A percentile compares a stretch with the other conserved stretches of the same genome.
These are phyloP conservation scores for Plenodomus tracheiphilus DNA, from an alignment of 2,329 filamentous ascomycete species.

Conservation along the genomic window DNA sequence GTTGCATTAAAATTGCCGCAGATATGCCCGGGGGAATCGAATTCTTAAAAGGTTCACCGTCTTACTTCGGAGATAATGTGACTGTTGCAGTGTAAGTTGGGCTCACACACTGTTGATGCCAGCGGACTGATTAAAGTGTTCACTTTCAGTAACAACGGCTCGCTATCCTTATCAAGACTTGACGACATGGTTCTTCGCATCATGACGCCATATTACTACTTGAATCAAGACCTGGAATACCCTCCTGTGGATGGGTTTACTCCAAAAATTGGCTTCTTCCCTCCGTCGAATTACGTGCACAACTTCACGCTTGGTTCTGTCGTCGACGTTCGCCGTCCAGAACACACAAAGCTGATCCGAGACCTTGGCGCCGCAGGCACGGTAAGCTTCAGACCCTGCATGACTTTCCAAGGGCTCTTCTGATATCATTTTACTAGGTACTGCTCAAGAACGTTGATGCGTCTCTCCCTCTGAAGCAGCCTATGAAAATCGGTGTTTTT, in stretches of 20 bases:
- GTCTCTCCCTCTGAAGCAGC: constrained; percentile 56
- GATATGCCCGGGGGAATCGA: constrained; percentile 45
- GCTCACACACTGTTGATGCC: not conserved
- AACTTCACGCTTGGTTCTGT: constrained; percentile 39
- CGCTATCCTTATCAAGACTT: constrained; percentile 43
- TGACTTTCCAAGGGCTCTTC: no score
- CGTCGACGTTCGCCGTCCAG: constrained; percentile 44
- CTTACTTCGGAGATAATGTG: constrained; percentile 45
- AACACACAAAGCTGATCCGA: constrained; percentile 44
- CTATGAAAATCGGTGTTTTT: constrained; percentile 53
- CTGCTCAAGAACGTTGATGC: constrained; percentile 54
- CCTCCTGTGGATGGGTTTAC: constrained; percentile 39
- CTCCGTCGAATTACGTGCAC: constrained; percentile 20
- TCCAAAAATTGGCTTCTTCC: constrained; percentile 24
- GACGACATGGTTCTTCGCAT: constrained; percentile 53
- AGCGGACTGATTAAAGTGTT: not conserved
- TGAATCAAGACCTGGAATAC: constrained; percentile 45
- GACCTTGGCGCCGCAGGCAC: constrained; percentile 47
- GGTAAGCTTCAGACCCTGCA: no score
- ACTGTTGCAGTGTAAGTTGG: constrained; percentile 31
- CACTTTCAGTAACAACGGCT: constrained; percentile 40
- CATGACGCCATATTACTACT: constrained; percentile 51
- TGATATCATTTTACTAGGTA: no score
- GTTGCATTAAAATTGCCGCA: no score
- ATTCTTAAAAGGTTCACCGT: constrained; percentile 16